Evolutionary conservation across 1,284 basidiomycete genomes (phyloP), one percentile per base, ranked within the genome.

Genomic region (Lentinula novae-zelandiae): DNA sequence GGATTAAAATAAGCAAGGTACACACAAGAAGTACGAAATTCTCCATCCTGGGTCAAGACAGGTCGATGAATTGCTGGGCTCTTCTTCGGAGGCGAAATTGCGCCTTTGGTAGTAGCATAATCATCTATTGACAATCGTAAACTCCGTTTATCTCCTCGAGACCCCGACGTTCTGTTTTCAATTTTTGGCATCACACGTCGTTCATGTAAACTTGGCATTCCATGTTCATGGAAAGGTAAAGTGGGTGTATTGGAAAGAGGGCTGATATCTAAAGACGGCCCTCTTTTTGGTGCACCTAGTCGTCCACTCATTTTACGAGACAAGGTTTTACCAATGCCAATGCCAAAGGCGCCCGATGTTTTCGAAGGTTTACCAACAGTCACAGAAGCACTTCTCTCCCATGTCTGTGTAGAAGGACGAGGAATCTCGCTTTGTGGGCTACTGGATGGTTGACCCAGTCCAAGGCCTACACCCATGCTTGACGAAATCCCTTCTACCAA

Each of bases 281-380:
- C 51, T 36, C 31, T 58, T 49, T 53, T 64, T 7, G 68, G 67
- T 56, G 71, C 75, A 67, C 71, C 78, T 70, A 78, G 79, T 53
- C 74, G 73, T 27, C 71, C 78, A 0, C 82, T 84, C 57, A 85
- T 73, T 68, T 82, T 85, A 59, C 79, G 68, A 48, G 78, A 74
- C 13, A 84, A 67, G 17, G 76, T 70, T 60, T 67, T 67, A 67
- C 65, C 68, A 48, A 69, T 20, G 17, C 44, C 34, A 9, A 53
- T 36, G 6, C 31, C 33, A 50, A 51, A 49, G 44, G 8, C 17
- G 17, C 15, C 13, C 44, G 51, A 55, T 22, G 49, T 13, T 51
- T 51, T 61, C 22, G 49, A 44, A 20, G 48, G 20, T 34, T 34
- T 39, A 31, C 53, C 49, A 22, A 57, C 53, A 17, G 36, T 57